Conservation (phyloP, 306 rosid genomes). For the Vigna angularis region DNA sequence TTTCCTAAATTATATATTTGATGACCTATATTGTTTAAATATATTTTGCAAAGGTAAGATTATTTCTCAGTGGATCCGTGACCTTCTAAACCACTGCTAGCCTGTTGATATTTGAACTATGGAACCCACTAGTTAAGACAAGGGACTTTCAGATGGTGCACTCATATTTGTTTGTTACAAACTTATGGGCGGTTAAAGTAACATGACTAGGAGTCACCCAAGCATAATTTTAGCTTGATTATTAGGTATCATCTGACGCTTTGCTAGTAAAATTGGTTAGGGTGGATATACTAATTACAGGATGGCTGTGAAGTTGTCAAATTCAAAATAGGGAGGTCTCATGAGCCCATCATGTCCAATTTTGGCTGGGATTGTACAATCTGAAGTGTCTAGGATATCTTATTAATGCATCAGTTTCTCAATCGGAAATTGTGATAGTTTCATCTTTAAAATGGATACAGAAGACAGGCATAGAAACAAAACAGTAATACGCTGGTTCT, state of each 20-base stretch:
- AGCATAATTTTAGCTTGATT: conserved; percentile 26
- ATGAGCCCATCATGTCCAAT: background rate
- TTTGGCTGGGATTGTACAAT: conserved; percentile 14
- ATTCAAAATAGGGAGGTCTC: conserved; percentile 3
- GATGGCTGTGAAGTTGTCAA: conserved; percentile 20
- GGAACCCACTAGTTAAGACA: background rate
- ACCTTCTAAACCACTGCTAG: background rate
- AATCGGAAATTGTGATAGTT: background rate
- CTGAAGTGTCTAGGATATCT: conserved; percentile 2
- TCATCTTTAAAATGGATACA: background rate
- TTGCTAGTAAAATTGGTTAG: conserved; percentile 26
- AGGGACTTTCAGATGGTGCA: background rate
- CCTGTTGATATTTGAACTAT: background rate
- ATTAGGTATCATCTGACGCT: background rate
- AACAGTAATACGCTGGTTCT: conserved; percentile 16
- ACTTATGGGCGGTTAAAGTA: background rate
- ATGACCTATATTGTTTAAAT: conserved; percentile 10
- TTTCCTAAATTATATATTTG: conserved; percentile 21
- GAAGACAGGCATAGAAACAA: conserved; percentile 2
- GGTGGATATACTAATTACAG: background rate
- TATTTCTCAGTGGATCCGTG: conserved; percentile 10
- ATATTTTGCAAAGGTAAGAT: conserved; percentile 13
- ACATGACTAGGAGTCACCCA: background rate
- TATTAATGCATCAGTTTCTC: conserved; percentile 14
- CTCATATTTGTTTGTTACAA: background rate